These are phyloP conservation scores for Ceratocystis eucalypticola DNA, from an alignment of 2,329 filamentous ascomycete species.

Conservation along the genomic window DNA sequence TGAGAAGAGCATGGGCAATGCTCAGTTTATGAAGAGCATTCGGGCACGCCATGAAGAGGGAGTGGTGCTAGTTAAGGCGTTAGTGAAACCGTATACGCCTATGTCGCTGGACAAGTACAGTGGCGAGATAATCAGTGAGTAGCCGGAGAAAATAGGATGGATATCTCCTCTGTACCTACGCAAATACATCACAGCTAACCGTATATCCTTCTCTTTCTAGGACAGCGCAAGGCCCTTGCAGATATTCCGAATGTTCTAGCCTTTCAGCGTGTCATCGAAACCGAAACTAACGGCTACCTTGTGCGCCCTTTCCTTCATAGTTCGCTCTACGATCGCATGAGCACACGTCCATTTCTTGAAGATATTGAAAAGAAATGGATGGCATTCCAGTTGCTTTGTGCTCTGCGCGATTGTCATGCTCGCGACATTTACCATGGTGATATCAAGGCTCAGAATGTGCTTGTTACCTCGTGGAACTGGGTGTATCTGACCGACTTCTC, in stretches of 20 bases:
- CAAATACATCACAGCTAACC: too few relatives aligned
- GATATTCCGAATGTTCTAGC: constrained; percentile 82
- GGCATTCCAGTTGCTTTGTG: constrained; percentile 86
- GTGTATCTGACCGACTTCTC: constrained; percentile 96
- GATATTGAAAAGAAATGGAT: constrained; percentile 99
- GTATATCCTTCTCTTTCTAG: constrained; percentile 30
- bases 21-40: constrained; percentile 93
- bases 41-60: constrained; percentile 82
- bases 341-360: constrained; percentile 89
- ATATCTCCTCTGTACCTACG: too few relatives aligned
- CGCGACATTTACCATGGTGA: constrained; percentile 89
- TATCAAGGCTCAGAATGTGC: constrained; percentile 93
- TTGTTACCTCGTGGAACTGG: constrained; percentile 99
- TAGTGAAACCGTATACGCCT: constrained; percentile 78
- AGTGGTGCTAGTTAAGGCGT: constrained; percentile 82
- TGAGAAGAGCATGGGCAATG: constrained; percentile 81
- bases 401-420: constrained; percentile 79
- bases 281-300: constrained; percentile 78
- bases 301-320: constrained; percentile 92
- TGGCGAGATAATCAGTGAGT: constrained; percentile 57
- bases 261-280: constrained; percentile 86
- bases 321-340: constrained; percentile 92
- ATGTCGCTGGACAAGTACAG: constrained; percentile 72
- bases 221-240: constrained; percentile 63
- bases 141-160: too few relatives aligned